These are phyloP conservation scores for Fraxinus americana DNA, from an alignment of 257 asterid species.

Conservation along the genomic window DNA sequence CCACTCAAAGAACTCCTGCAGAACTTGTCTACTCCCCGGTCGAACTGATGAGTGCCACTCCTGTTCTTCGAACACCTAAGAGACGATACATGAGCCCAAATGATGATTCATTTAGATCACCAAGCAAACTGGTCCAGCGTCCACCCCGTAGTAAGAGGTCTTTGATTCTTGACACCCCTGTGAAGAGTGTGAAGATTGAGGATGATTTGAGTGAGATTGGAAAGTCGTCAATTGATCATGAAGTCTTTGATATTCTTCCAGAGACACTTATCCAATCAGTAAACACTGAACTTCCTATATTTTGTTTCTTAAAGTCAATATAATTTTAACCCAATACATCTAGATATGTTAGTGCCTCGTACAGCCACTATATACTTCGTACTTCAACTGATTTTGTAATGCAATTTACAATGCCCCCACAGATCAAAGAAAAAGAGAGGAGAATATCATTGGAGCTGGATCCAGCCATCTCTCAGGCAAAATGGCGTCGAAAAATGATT, in stretches of 20 bases:
- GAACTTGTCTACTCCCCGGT: conserved; percentile 54
- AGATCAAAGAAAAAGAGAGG: conserved; percentile 76
- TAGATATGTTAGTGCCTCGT: background rate
- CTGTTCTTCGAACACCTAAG: conserved; percentile 55
- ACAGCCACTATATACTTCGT: background rate
- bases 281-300: conserved; percentile 25
- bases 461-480: conserved; percentile 91
- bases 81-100: conserved; percentile 76
- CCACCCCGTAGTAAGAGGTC: conserved; percentile 64
- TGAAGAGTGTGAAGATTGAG: conserved; percentile 41
- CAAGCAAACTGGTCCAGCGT: conserved; percentile 60
- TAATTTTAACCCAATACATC: background rate
- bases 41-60: conserved; percentile 65
- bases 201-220: conserved; percentile 30
- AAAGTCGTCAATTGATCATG: conserved; percentile 34
- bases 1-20: conserved; percentile 57
- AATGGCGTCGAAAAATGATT: conserved; percentile 60
- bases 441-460: conserved; percentile 54
- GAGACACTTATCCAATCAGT: conserved; percentile 68
- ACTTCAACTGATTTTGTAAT: background rate
- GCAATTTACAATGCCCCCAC: conserved; percentile 10
- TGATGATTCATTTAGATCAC: conserved; percentile 43
- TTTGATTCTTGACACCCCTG: conserved; percentile 73
- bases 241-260: conserved; percentile 56
- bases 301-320: background rate